These are phyloP conservation scores for Cucumis variabilis DNA, from an alignment of 331 rosid genomes.

Conservation along the genomic window DNA sequence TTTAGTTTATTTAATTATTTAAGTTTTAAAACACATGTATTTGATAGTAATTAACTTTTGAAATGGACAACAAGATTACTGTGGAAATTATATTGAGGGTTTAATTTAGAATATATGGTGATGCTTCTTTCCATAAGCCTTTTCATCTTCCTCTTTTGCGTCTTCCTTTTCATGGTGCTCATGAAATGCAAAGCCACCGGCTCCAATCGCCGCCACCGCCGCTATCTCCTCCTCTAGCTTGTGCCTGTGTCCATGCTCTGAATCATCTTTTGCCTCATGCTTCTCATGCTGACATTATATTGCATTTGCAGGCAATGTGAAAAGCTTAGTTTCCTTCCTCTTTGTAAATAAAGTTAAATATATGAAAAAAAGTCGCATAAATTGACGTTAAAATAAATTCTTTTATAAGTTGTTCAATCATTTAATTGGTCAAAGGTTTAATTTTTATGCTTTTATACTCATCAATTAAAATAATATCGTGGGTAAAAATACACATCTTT, in stretches of 20 bases:
- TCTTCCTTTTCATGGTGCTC: constrained; percentile 74
- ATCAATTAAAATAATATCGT: too few species aligned
- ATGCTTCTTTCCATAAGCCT: constrained; percentile 44
- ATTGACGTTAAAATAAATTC: too few species aligned
- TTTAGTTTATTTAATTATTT: too few species aligned
- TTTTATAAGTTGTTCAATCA: too few species aligned
- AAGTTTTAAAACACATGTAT: too few species aligned
- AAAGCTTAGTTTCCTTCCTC: not conserved
- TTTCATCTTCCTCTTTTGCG: constrained; percentile 51
- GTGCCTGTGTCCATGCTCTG: constrained; percentile 73
- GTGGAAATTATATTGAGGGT: too few species aligned
- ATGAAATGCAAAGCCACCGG: constrained; percentile 62
- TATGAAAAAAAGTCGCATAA: too few species aligned
- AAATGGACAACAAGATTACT: not conserved
- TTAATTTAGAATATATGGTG: not conserved
- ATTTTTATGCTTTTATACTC: too few species aligned
- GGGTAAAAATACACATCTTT: too few species aligned
- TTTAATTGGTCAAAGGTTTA: too few species aligned
- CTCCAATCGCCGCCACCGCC: constrained; percentile 52
- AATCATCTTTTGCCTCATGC: constrained; percentile 55
- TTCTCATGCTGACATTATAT: constrained; percentile 25
- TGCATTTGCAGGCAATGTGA: not conserved
- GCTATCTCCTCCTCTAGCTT: constrained; percentile 72
- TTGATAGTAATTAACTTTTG: not conserved
- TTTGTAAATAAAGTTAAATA: too few species aligned